Percentiles rank a stretch among this genome's conserved stretches.
Conservation (phyloP, 768 basidiomycete genomes). For the Rhizopogon vinicolor region DNA sequence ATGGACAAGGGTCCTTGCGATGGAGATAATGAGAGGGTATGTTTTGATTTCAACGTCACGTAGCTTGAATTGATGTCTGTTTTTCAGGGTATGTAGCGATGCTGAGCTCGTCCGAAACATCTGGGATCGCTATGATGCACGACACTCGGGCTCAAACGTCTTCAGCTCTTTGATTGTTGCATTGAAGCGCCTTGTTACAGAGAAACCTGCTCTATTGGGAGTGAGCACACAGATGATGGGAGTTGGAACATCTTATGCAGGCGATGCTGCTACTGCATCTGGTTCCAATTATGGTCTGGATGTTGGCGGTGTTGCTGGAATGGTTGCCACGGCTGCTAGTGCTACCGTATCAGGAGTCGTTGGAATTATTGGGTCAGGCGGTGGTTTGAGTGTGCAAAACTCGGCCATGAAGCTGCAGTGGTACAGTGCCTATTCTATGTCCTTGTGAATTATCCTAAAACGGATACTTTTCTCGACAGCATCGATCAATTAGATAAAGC, state of each 20-base stretch:
- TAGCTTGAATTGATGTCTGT: background rate
- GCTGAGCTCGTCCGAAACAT: constrained; percentile 72
- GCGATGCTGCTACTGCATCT: constrained; percentile 13
- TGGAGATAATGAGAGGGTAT: constrained; percentile 90
- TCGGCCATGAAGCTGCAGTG: constrained; percentile 90
- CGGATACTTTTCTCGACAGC: constrained; percentile 35
- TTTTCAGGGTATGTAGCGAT: constrained; percentile 66
- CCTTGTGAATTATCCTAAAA: background rate
- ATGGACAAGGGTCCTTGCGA: constrained; percentile 89
- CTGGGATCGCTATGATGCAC: constrained; percentile 75
- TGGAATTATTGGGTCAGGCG: constrained; percentile 74
- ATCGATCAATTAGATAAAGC: constrained; percentile 99
- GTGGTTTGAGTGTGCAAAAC: constrained; percentile 65
- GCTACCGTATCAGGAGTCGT: constrained; percentile 82
- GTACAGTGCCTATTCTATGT: constrained; percentile 36
- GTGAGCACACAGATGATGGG: constrained; percentile 78
- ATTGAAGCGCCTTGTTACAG: constrained; percentile 81
- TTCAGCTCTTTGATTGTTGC: constrained; percentile 77
- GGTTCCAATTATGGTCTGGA: constrained; percentile 51
- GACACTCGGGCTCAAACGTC: constrained; percentile 58
- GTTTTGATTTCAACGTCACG: constrained; percentile 1
- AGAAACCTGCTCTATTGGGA: constrained; percentile 84
- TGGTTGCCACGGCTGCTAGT: constrained; percentile 79
- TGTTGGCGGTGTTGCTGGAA: constrained; percentile 68
- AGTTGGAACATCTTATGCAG: constrained; percentile 48